A percentile compares a stretch with the other conserved stretches of the same genome.
Evolutionary conservation across 805 yeast genomes (phyloP).

Genomic region (Isabelozyma pseudorhagii): DNA sequence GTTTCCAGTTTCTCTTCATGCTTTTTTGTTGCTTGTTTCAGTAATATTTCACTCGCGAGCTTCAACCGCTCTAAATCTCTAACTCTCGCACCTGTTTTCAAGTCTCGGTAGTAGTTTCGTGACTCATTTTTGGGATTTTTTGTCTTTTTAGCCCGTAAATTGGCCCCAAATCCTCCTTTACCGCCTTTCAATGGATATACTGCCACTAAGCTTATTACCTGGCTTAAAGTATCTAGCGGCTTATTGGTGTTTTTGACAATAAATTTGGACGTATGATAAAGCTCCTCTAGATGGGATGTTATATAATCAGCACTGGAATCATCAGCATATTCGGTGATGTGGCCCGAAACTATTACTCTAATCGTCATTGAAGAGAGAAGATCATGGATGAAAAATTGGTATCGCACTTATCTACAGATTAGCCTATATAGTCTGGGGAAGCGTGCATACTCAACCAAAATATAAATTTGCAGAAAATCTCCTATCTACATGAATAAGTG

Average conservation of each 20-base stretch:
- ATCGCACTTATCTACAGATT: no score
- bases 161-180: slow-evolving; percentile 8
- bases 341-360: background rate
- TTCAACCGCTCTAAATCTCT: slow-evolving; percentile 2
- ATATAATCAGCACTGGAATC: background rate
- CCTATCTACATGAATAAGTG: no score
- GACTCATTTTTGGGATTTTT: background rate
- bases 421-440: no score
- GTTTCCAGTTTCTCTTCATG: slow-evolving; percentile 1
- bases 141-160: background rate
- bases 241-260: background rate
- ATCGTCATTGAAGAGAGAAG: no score
- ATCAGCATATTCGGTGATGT: background rate
- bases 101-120: slow-evolving; percentile 2
- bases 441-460: no score
- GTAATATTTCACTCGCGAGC: slow-evolving; percentile 1
- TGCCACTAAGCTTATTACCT: background rate
- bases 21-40: background rate
- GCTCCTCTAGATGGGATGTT: background rate
- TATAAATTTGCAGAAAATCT: no score
- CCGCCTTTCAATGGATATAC: slow-evolving; percentile 3
- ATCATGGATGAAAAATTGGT: no score
- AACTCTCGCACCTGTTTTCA: slow-evolving; percentile 2
- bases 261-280: background rate
- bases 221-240: background rate